phyloP scores from a whole-genome alignment of 148 eudicot species.

The Spergularia bocconei region DNA sequence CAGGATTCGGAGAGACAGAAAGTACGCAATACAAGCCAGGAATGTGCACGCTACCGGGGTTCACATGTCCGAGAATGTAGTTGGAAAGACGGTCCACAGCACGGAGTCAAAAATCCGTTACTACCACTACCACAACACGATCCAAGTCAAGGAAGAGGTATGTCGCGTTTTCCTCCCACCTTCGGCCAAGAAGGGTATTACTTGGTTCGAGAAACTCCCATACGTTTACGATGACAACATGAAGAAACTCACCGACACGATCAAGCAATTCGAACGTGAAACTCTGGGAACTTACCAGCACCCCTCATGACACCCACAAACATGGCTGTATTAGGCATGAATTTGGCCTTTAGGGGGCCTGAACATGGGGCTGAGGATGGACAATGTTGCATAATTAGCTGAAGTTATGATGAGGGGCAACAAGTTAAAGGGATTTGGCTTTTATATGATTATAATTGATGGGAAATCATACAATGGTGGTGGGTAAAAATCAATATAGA shows the following conservation, averaged over 20 bases:
- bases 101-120: constrained; percentile 53
- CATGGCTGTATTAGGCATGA: background rate
- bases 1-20: constrained; percentile 49
- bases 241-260: constrained; percentile 44
- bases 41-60: constrained; percentile 56
- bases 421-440: background rate
- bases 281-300: constrained; percentile 35
- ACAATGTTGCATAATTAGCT: background rate
- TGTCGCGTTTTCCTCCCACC: constrained; percentile 47
- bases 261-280: constrained; percentile 53
- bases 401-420: background rate
- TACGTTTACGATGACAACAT: constrained; percentile 54
- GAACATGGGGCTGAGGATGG: constrained; percentile 20
- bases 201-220: constrained; percentile 35
- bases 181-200: constrained; percentile 31
- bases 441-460: constrained; percentile 8
- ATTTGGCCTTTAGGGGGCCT: constrained; percentile 6
- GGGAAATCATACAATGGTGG: constrained; percentile 13
- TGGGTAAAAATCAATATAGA: background rate
- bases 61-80: constrained; percentile 59
- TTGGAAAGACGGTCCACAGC: constrained; percentile 42
- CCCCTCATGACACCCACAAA: constrained; percentile 8
- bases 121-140: constrained; percentile 60
- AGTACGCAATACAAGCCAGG: constrained; percentile 60
- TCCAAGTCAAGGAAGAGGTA: constrained; percentile 42